Base-by-base conservation (phyloP, 2,329 filamentous ascomycete genomes). In the Cytospora mali region DNA sequence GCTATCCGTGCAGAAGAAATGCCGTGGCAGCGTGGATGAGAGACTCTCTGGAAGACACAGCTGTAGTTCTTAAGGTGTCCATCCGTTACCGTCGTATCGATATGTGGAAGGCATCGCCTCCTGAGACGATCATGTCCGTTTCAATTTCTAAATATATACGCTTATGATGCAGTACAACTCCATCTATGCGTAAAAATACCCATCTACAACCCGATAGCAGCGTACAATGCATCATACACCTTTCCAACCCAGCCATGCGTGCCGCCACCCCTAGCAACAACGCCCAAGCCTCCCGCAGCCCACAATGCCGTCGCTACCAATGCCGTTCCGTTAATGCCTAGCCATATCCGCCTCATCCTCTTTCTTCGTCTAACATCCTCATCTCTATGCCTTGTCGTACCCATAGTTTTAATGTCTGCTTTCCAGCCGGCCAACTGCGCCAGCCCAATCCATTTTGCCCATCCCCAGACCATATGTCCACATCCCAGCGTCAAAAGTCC, bases 401-500 rank as follows among this genome's bases (percentile, higher is more conserved):
- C 58, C 48, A 48, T 5, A 29, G 52, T 33, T 25, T 62, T 53
- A 25, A 62, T 39, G 70, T 75, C 78, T 72, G 69, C 75, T 73
- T 69, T 78, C 78, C 74, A 85, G 69, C 75, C 83, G 66, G 78
- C 80, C 1, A 81, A 80, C 23, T 89, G 88, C 56, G 87, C 81
- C 53, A 84, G 79, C 0, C 87, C 87, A 64, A 93, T 77, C 90
- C 92, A 97, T 74, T 86, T 89, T n/a, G 92, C 91, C 76, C 87
- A 86, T 2, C 93, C 93, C 86, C 92, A 96, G 9, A 91, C 85
- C 73, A 93, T 87, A 77, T 97, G 93, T 64, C 88, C 91, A 27
- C 85, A 87, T 0, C 87, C 90, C 0, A 88, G 76, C 18, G 78
- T 79, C 7, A 97, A 79, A 55, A 97, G 79, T 1, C 87, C 82